These are phyloP conservation scores for Elongisporangium anandrum DNA, from an alignment of 352 stramenopile genomes.

Conservation along the genomic window DNA sequence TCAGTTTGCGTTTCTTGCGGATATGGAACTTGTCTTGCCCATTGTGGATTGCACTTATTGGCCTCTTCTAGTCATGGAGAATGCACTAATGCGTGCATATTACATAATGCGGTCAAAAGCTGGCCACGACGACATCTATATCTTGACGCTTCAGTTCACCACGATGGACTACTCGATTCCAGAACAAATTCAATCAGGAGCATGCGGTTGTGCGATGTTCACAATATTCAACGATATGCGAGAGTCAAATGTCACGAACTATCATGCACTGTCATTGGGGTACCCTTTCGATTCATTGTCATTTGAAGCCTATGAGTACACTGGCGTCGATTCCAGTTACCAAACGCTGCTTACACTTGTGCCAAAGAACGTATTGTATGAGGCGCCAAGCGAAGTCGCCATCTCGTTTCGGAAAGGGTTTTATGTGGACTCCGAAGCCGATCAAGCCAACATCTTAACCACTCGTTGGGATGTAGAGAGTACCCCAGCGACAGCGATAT, in stretches of 20 bases:
- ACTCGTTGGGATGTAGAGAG: conserved; percentile 21
- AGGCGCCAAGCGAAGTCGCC: conserved; percentile 5
- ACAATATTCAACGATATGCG: conserved; percentile 11
- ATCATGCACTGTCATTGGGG: conserved; percentile 11
- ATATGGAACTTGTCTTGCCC: conserved; percentile 28
- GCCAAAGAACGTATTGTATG: not conserved
- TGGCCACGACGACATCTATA: conserved; percentile 6
- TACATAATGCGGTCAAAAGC: conserved; percentile 11
- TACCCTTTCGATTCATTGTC: conserved; percentile 16
- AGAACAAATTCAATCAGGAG: conserved; percentile 13
- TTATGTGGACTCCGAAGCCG: conserved; percentile 27
- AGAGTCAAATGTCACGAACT: conserved; percentile 1
- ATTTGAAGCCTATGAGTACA: conserved; percentile 19
- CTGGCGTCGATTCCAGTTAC: not conserved
- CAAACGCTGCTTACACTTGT: conserved; percentile 9
- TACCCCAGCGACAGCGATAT: conserved; percentile 15
- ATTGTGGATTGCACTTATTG: conserved; percentile 32
- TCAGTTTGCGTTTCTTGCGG: conserved; percentile 19
- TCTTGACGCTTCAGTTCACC: conserved; percentile 13
- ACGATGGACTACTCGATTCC: conserved; percentile 12
- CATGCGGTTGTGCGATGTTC: conserved; percentile 1
- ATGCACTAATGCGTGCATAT: conserved; percentile 10
- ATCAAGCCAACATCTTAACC: conserved; percentile 44
- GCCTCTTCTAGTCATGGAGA: conserved; percentile 8
- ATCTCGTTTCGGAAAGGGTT: conserved; percentile 29